A percentile compares a stretch with the other conserved stretches of the same genome.
phyloP scores from a whole-genome alignment of 768 basidiomycete genomes.

The Podaxis sp. region DNA sequence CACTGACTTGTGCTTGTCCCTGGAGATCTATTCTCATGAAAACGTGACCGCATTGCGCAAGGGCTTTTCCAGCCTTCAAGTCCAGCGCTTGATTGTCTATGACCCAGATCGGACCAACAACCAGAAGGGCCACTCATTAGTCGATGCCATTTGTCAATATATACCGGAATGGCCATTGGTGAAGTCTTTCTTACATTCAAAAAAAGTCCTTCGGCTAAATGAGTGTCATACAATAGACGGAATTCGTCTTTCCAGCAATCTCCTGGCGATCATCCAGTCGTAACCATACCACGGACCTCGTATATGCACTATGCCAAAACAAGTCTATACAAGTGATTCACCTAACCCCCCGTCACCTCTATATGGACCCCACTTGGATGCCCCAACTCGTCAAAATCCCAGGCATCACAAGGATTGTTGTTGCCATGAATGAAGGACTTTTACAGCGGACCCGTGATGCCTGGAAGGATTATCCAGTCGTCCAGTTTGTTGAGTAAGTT shows the following conservation, averaged over 20 bases:
- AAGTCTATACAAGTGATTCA: background rate
- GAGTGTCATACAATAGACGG: background rate
- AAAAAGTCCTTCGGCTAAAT: too few species aligned
- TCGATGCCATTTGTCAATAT: background rate
- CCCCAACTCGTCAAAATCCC: background rate
- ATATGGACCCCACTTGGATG: background rate
- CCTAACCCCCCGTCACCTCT: background rate
- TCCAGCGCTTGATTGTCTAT: background rate
- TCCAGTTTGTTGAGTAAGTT: background rate
- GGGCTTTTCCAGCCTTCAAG: background rate
- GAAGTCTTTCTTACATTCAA: too few species aligned
- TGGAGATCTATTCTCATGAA: constrained; percentile 5
- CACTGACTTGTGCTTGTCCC: constrained; percentile 5
- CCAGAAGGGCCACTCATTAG: background rate
- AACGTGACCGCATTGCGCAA: background rate
- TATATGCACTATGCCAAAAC: background rate
- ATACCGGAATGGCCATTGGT: background rate
- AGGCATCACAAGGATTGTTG: background rate
- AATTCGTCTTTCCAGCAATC: background rate
- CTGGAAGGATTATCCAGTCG: background rate
- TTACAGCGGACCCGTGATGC: background rate
- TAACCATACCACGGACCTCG: background rate
- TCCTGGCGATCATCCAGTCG: background rate
- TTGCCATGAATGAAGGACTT: background rate
- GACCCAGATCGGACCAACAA: background rate